Base-by-base conservation (phyloP, 208 protist genomes). In the Trypanosoma rangeli region DNA sequence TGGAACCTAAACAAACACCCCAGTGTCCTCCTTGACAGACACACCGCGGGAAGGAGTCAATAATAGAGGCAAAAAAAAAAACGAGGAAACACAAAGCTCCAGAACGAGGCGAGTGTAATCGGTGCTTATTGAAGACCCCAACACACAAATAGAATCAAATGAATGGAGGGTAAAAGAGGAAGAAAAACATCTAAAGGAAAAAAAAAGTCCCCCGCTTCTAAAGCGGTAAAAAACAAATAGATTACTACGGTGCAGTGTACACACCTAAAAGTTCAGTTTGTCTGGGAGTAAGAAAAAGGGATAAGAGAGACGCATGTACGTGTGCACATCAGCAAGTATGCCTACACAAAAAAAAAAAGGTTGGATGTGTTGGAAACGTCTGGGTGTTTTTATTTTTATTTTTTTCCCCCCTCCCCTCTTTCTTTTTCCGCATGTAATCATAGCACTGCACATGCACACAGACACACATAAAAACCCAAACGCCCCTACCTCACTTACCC, bases 51-150 rank as follows among this genome's bases (percentile, higher is more conserved):
- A 53, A 29, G 52, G 12, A 3, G 59, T 50, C 4, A 61, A 31
- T 33, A 22, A 31, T 18, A 62, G 42, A 16, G 50, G 68, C 37
- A 49, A 57, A 42, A 58, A 61, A 68, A 46, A 64, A 49, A 39
- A 24, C 28, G 55, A 65, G 22, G 71, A 77, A 53, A 22, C 5
- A 64, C 5, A 70, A 33, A 33, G 57, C 16, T 1, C 1, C 48
- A 24, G 3, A 29, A 24, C 10, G 50, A 55, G 9, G 3, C 5
- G 24, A 28, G 22, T 55, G n/a, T 55, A 3, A 55, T 55, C 7
- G 24, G 8, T 28, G 12, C 16, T 16, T 46, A 1, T 46, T 10
- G 42, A 46, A 3, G 15, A 3, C 3, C 8, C 13, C 42, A 46
- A 55, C 50, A 31, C 8, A 55, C 24, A 31, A 55, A 31, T 1